These are phyloP conservation scores for maize (Zea mays) DNA, from an alignment of 176 grass and related monocot genomes.

Conservation along the genomic window DNA sequence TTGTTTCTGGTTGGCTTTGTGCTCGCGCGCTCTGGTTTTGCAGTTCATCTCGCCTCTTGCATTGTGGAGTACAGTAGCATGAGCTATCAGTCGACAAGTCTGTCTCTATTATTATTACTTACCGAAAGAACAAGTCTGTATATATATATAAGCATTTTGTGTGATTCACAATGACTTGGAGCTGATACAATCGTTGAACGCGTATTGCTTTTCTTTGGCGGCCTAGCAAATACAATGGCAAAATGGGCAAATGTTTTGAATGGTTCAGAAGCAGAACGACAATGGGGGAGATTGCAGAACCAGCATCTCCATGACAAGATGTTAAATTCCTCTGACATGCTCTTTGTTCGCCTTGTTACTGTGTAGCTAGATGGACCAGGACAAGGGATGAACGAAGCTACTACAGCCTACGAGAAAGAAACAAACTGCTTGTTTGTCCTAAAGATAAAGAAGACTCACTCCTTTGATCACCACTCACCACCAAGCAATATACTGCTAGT, in stretches of 20 bases:
- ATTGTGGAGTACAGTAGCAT: not conserved
- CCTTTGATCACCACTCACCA: slow-evolving; percentile 47
- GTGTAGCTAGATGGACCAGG: slow-evolving; percentile 74
- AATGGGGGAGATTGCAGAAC: slow-evolving; percentile 18
- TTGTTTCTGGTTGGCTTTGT: not conserved
- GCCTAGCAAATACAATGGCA: not conserved
- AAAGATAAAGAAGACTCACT: slow-evolving; percentile 26
- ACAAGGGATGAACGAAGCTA: slow-evolving; percentile 55
- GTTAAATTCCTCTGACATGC: slow-evolving; percentile 44
- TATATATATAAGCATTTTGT: not conserved
- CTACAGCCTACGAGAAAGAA: slow-evolving; percentile 28
- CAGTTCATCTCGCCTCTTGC: not conserved
- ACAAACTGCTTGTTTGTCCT: slow-evolving; percentile 39
- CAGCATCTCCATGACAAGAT: not conserved
- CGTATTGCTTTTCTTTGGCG: not conserved
- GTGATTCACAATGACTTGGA: not conserved
- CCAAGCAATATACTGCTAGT: slow-evolving; percentile 28
- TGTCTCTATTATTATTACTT: not conserved
- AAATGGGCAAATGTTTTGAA: slow-evolving; percentile 7
- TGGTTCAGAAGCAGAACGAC: slow-evolving; percentile 28
- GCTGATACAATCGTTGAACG: not conserved
- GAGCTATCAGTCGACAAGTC: not conserved
- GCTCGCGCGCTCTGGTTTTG: not conserved
- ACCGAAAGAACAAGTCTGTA: not conserved
- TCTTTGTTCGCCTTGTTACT: slow-evolving; percentile 59